Evolutionary conservation across 2,329 filamentous ascomycete genomes (phyloP).

Genomic region (Verticillium zaregamsianum): DNA sequence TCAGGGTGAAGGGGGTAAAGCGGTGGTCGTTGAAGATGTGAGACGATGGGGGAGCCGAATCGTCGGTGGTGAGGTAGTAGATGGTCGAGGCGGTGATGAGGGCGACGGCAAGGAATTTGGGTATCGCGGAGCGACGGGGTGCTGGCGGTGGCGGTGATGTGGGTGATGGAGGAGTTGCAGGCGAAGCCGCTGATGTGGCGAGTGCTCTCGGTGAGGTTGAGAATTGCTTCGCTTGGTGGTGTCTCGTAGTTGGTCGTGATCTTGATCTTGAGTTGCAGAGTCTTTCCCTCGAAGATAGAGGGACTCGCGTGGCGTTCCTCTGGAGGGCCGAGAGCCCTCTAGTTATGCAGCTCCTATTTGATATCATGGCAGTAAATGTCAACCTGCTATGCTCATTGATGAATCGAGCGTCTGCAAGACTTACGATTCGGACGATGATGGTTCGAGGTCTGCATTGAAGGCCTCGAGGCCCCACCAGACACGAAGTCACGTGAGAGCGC

Average conservation of each 20-base stretch:
- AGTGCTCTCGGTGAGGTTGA: not conserved
- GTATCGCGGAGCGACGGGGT: constrained; percentile 12
- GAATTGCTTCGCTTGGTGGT: not conserved
- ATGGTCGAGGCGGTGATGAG: constrained; percentile 4
- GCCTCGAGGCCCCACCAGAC: too few relatives aligned
- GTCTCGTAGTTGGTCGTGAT: not conserved
- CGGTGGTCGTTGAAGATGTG: constrained; percentile 48
- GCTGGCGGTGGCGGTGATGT: not conserved
- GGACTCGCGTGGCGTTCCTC: not conserved
- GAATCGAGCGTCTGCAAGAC: too few relatives aligned
- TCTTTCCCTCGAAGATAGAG: not conserved
- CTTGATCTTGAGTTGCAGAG: not conserved
- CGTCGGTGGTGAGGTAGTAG: constrained; percentile 4
- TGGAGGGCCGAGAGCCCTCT: not conserved
- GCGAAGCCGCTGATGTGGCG: not conserved
- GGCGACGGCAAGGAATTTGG: constrained; percentile 4
- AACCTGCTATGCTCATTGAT: too few relatives aligned
- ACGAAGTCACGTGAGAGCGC: too few relatives aligned
- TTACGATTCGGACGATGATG: too few relatives aligned
- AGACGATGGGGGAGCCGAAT: constrained; percentile 13
- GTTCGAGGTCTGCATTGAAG: too few relatives aligned
- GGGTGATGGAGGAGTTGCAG: not conserved
- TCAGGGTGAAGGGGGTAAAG: constrained; percentile 65
- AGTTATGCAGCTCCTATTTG: not conserved
- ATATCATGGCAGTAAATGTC: not conserved